Evolutionary conservation across 805 yeast species (phyloP).

Genomic region (Hanseniaspora osmophila): DNA sequence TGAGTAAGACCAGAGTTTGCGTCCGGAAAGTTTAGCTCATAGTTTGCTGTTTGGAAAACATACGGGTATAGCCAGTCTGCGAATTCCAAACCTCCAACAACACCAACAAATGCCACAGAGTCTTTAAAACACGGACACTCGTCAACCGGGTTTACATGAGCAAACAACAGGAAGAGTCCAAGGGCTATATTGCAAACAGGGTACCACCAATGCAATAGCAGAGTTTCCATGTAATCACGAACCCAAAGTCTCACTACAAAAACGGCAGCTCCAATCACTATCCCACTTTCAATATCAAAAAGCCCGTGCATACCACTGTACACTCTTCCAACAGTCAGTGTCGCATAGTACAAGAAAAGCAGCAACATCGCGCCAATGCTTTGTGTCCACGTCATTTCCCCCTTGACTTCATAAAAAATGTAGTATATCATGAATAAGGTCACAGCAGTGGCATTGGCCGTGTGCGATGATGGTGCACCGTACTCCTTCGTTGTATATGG

Average conservation of each 20-base stretch:
- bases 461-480: constrained; percentile 88
- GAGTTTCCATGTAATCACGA: constrained; percentile 32
- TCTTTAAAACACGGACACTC: constrained; percentile 95
- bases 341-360: constrained; percentile 35
- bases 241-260: constrained; percentile 34
- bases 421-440: constrained; percentile 33
- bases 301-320: constrained; percentile 98
- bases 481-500: constrained; percentile 86
- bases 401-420: neutral
- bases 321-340: constrained; percentile 65
- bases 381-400: constrained; percentile 1
- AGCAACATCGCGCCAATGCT: constrained; percentile 8
- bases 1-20: too few relatives aligned
- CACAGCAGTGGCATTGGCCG: constrained; percentile 88
- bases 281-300: constrained; percentile 58
- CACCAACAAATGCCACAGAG: constrained; percentile 85
- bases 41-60: constrained; percentile 12
- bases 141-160: constrained; percentile 77
- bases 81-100: constrained; percentile 61
- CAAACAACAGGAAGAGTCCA: constrained; percentile 39
- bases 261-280: constrained; percentile 42
- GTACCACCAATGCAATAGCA: constrained; percentile 17
- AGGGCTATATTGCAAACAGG: constrained; percentile 26
- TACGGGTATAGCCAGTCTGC: constrained; percentile 33
- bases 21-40: constrained; percentile 26